A percentile compares a stretch with the other conserved stretches of the same genome.
Conservation (phyloP, 2,329 filamentous ascomycete species). For the Calonectria pseudoturangicola region DNA sequence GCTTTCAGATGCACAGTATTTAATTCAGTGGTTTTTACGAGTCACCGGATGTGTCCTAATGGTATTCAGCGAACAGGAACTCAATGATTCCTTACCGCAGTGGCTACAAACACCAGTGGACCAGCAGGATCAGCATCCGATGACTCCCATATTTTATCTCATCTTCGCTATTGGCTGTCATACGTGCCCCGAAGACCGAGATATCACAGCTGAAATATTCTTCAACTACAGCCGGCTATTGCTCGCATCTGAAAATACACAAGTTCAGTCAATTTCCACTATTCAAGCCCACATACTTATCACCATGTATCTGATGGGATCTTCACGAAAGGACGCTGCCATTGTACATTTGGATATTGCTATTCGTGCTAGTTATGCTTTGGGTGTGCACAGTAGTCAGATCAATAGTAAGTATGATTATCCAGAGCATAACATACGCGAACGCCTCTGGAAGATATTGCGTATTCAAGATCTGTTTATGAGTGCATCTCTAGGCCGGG, state of each 20-base stretch:
- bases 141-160: not conserved
- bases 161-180: not conserved
- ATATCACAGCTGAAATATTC: not conserved
- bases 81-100: not conserved
- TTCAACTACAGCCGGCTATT: not conserved
- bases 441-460: conserved; percentile 2
- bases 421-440: not conserved
- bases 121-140: not conserved
- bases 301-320: not conserved
- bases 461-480: not conserved
- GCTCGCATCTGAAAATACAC: not conserved
- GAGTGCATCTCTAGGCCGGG: not conserved
- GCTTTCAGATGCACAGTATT: not conserved
- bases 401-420: not conserved
- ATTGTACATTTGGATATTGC: not conserved
- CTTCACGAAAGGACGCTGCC: not conserved
- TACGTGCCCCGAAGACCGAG: not conserved
- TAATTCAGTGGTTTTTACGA: not conserved
- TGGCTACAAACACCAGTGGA: not conserved
- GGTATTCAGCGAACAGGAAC: not conserved
- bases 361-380: not conserved
- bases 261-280: not conserved
- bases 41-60: not conserved
- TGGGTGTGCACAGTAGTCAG: not conserved
- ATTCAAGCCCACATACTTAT: not conserved